Evolutionary conservation across 1,139 yeast genomes (phyloP).

Genomic region (Zhuliangozyma blackwelliae): DNA sequence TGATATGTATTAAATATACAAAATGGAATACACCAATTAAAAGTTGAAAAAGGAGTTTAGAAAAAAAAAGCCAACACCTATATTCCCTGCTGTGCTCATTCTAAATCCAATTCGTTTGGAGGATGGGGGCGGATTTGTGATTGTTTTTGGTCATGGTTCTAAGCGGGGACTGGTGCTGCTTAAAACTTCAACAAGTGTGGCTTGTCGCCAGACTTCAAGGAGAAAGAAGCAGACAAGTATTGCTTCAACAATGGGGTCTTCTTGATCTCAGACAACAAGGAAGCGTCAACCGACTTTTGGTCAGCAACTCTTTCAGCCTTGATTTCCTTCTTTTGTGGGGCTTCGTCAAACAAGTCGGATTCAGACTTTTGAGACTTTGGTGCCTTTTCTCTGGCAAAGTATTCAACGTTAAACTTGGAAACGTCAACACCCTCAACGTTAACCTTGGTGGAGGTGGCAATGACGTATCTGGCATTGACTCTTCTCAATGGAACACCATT

Average conservation of each 20-base stretch:
- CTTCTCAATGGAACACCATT: slow-evolving; percentile 99
- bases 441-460: slow-evolving; percentile 96
- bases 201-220: slow-evolving; percentile 97
- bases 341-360: slow-evolving; percentile 93
- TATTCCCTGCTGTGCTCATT: slow-evolving; percentile 4
- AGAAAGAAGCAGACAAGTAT: slow-evolving; percentile 95
- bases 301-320: slow-evolving; percentile 96
- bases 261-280: slow-evolving; percentile 91
- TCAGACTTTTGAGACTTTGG: slow-evolving; percentile 80
- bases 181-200: slow-evolving; percentile 99
- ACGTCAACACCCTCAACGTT: slow-evolving; percentile 77
- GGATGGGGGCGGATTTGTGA: not conserved
- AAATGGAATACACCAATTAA: slow-evolving; percentile 20
- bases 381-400: slow-evolving; percentile 95
- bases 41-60: not conserved
- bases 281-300: slow-evolving; percentile 95
- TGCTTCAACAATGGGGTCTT: slow-evolving; percentile 97
- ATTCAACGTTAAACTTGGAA: slow-evolving; percentile 89
- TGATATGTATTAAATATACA: slow-evolving; percentile 37
- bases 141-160: not conserved
- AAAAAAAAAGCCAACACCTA: slow-evolving; percentile 6
- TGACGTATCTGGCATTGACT: slow-evolving; percentile 98
- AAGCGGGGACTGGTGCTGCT: slow-evolving; percentile 24
- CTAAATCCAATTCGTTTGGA: not conserved
- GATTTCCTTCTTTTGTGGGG: slow-evolving; percentile 79